These are phyloP conservation scores for Lachancea mirantina DNA, from an alignment of 805 yeast species.

Conservation along the genomic window DNA sequence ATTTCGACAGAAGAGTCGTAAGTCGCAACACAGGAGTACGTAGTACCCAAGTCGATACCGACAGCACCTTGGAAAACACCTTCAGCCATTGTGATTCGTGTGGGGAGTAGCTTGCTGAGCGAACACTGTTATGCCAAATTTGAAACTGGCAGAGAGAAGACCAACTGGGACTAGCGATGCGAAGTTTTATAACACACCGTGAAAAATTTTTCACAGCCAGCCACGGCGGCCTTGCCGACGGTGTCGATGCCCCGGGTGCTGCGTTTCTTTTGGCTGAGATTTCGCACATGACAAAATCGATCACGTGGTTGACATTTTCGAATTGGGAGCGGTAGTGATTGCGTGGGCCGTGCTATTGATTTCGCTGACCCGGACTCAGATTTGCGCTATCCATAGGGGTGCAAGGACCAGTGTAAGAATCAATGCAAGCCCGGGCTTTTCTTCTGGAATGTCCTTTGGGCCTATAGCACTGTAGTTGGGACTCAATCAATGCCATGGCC, in stretches of 20 bases:
- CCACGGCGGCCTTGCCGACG: slow-evolving; percentile 1
- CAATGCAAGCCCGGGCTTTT: too few relatives aligned
- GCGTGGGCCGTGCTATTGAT: too few relatives aligned
- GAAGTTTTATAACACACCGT: slow-evolving; percentile 11
- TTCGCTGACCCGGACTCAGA: too few relatives aligned
- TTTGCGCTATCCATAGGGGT: too few relatives aligned
- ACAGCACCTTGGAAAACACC: slow-evolving; percentile 99
- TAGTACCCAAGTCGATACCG: slow-evolving; percentile 97
- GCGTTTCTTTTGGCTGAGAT: slow-evolving; percentile 1
- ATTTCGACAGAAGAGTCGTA: slow-evolving; percentile 72
- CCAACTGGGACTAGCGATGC: slow-evolving; percentile 2
- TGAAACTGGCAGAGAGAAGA: slow-evolving; percentile 5
- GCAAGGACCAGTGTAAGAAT: too few relatives aligned
- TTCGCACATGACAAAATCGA: slow-evolving; percentile 2
- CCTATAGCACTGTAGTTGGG: slow-evolving; percentile 18
- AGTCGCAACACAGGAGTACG: slow-evolving; percentile 73
- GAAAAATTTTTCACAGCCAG: slow-evolving; percentile 18
- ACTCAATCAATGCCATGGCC: slow-evolving; percentile 26
- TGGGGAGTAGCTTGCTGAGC: slow-evolving; percentile 16
- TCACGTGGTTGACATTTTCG: too few relatives aligned
- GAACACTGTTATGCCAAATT: slow-evolving; percentile 3
- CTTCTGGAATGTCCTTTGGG: slow-evolving; percentile 5
- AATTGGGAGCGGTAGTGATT: too few relatives aligned
- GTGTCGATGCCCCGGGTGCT: slow-evolving; percentile 4
- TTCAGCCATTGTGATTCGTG: slow-evolving; percentile 66